Conservation (phyloP, 352 stramenopile genomes). For the Phytopythium vexans region DNA sequence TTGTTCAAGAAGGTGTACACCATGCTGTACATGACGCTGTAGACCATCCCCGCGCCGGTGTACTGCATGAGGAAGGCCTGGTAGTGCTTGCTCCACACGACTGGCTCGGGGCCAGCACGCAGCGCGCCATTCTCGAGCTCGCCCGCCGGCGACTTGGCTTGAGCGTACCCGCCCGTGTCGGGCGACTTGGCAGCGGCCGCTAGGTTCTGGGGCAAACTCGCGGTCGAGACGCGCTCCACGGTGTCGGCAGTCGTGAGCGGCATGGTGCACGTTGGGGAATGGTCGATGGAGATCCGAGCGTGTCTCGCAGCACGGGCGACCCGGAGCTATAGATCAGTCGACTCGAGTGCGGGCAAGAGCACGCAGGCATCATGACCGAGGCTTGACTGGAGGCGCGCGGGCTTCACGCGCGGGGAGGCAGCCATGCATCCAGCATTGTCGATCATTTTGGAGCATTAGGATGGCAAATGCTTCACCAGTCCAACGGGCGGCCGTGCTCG, state of each 20-base stretch:
- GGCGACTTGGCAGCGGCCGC: not conserved
- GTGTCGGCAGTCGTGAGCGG: slow-evolving; percentile 6
- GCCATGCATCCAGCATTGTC: no score
- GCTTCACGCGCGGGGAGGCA: no score
- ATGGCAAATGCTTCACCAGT: no score
- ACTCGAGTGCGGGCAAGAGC: no score
- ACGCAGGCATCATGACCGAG: no score
- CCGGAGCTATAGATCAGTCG: no score
- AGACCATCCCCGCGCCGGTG: slow-evolving; percentile 25
- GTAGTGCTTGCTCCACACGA: slow-evolving; percentile 20
- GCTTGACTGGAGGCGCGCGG: no score
- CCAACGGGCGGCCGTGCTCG: no score
- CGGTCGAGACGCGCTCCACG: slow-evolving; percentile 13
- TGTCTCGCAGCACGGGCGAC: no score
- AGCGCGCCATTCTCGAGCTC: slow-evolving; percentile 29
- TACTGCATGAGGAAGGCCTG: slow-evolving; percentile 32
- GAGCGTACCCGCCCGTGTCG: slow-evolving; percentile 12
- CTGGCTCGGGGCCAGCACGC: slow-evolving; percentile 17
- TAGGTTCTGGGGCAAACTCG: slow-evolving; percentile 3
- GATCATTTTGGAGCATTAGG: no score
- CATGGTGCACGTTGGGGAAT: slow-evolving; percentile 10
- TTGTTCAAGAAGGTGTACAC: slow-evolving; percentile 24
- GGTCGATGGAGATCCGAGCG: not conserved
- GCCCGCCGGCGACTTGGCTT: slow-evolving; percentile 17
- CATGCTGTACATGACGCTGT: slow-evolving; percentile 25